phyloP scores from a whole-genome alignment of 352 stramenopile species.

The Phytopythium litorale region DNA sequence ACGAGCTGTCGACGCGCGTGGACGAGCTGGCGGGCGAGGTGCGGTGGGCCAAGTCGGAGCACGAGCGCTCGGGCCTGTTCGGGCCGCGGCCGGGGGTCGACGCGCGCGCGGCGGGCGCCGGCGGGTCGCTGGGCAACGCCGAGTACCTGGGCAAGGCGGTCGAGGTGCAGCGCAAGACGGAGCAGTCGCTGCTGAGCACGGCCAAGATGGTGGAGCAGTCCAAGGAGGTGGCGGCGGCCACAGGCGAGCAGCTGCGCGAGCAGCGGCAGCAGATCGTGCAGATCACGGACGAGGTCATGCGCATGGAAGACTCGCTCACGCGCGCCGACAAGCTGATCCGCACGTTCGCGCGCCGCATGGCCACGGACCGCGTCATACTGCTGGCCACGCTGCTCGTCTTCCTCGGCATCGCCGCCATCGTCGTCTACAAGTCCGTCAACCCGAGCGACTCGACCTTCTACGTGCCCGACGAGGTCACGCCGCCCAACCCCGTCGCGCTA shows the following conservation, averaged over 20 bases:
- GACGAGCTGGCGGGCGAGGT: conserved; percentile 81
- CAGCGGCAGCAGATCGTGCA: conserved; percentile 85
- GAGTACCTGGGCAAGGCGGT: conserved; percentile 73
- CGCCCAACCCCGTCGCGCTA: conserved; percentile 59
- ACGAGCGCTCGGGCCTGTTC: conserved; percentile 75
- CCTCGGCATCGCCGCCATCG: conserved; percentile 71
- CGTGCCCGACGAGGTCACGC: conserved; percentile 81
- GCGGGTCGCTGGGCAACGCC: conserved; percentile 52
- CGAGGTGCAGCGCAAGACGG: conserved; percentile 84
- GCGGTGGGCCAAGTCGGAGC: conserved; percentile 73
- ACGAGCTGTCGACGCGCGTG: conserved; percentile 69
- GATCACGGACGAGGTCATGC: conserved; percentile 87
- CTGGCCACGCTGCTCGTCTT: conserved; percentile 81
- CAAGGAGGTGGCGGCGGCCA: conserved; percentile 77
- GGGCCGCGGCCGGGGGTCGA: conserved; percentile 37
- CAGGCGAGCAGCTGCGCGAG: conserved; percentile 68
- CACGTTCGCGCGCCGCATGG: conserved; percentile 77
- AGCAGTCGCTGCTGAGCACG: conserved; percentile 79
- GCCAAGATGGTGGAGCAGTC: conserved; percentile 85
- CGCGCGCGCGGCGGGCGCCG: conserved; percentile 14
- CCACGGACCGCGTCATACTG: conserved; percentile 78
- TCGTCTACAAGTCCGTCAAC: conserved; percentile 81
- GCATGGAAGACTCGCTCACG: conserved; percentile 74
- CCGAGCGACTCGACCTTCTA: conserved; percentile 78
- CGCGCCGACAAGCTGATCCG: conserved; percentile 82